Base-by-base conservation (phyloP, 2,329 filamentous ascomycete species). In the Scedosporium apiospermum region DNA sequence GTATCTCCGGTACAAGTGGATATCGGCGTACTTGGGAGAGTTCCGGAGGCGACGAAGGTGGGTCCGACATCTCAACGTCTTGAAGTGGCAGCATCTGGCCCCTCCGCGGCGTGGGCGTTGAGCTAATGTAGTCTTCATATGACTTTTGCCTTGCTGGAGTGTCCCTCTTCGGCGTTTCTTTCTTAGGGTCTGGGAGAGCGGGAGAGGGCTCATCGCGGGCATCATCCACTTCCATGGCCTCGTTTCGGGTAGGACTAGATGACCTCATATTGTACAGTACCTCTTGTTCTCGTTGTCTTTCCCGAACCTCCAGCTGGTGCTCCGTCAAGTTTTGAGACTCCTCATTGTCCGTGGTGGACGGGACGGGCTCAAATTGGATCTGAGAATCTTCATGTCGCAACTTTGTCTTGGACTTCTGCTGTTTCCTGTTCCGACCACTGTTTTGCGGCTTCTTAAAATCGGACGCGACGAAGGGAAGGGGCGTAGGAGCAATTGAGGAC, bases 361-460 rank as follows among this genome's bases (percentile, higher is more conserved):
- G 81, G 57, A 93, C 88, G 0, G 85, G 76, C 2, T 88, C 84
- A 69, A 95, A 95, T 53, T 90, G 82, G 27, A 96, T 82, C 69
- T 96, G 91, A 0, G 91, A 96, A 72, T 96, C 83, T 65, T 96
- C 85, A 67, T 96, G 91, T 41, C 89, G 84, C 30, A 87, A 77
- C 64, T 82, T 83, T 18, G 81, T 78, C 57, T 80, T 83, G 26
- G 64, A 69, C 3, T 65, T 70, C 26, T 68, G 66, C 60, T 72
- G 73, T 16, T 58, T 64, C 53, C 62, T 65, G 9, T 30, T 16
- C 10, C 53, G 30, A 7, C 6, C 18, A 14, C 16, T 10, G n/a
- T 30, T 57, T 7, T 59, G n/a, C 9, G 16, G n/a, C 7, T n/a
- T 23, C 23, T 26, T 62, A 12, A 12, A 7, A 10, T 18, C 27